Evolutionary conservation across 345 rosid genomes (phyloP).

Genomic region (Sonneratia alba): DNA sequence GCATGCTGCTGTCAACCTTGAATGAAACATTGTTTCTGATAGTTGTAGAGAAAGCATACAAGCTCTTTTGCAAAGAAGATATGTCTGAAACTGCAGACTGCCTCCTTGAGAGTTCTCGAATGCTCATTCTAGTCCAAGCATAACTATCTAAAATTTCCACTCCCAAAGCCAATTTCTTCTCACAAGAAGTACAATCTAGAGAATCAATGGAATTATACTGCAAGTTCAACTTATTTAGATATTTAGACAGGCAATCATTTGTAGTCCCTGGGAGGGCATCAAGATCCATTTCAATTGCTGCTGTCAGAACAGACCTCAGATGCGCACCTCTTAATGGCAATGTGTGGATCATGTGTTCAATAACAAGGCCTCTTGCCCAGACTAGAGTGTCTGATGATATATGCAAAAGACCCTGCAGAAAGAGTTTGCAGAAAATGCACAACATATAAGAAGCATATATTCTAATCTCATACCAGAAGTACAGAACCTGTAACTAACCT

Average conservation of each 20-base stretch:
- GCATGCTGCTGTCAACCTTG: slow-evolving; percentile 16
- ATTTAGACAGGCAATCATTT: slow-evolving; percentile 18
- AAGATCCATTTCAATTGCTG: slow-evolving; percentile 46
- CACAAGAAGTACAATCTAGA: slow-evolving; percentile 10
- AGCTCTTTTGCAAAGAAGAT: slow-evolving; percentile 30
- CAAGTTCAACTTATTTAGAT: slow-evolving; percentile 26
- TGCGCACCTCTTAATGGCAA: slow-evolving; percentile 57
- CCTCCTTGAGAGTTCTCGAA: slow-evolving; percentile 35
- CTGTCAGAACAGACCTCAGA: slow-evolving; percentile 50
- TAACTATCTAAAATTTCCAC: slow-evolving; percentile 11
- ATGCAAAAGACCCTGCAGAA: slow-evolving; percentile 57
- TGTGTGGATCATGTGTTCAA: slow-evolving; percentile 34
- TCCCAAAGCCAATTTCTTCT: slow-evolving; percentile 6
- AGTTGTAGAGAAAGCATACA: slow-evolving; percentile 34
- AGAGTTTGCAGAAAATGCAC: not conserved
- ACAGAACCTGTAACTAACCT: slow-evolving; percentile 28
- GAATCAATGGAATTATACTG: slow-evolving; percentile 10
- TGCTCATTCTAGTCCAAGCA: slow-evolving; percentile 25
- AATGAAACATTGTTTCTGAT: slow-evolving; percentile 10
- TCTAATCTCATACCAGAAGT: not conserved
- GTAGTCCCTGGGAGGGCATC: slow-evolving; percentile 16
- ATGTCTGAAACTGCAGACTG: slow-evolving; percentile 46
- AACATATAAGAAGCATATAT: not conserved
- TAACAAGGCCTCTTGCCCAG: slow-evolving; percentile 33
- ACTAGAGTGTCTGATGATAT: slow-evolving; percentile 44